These are phyloP conservation scores for Talinum fruticosum DNA, from an alignment of 148 eudicot genomes.

Conservation along the genomic window DNA sequence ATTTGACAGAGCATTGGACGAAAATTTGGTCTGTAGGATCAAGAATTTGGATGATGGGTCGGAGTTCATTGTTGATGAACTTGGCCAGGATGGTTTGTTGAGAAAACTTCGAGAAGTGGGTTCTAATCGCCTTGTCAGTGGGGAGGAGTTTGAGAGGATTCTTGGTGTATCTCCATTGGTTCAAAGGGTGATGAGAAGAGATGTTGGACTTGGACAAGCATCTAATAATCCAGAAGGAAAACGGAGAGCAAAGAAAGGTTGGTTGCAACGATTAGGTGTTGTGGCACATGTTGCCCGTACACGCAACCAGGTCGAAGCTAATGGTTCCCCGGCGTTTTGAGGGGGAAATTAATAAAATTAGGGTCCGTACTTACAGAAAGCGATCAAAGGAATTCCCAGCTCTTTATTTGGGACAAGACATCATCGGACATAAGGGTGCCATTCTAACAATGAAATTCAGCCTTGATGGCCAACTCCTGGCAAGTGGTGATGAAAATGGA, in stretches of 20 bases:
- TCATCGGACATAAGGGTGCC: conserved; percentile 72
- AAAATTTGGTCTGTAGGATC: conserved; percentile 34
- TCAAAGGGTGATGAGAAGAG: conserved; percentile 43
- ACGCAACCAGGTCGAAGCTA: conserved; percentile 23
- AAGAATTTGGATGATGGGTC: conserved; percentile 58
- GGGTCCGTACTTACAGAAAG: conserved; percentile 47
- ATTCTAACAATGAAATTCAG: conserved; percentile 86
- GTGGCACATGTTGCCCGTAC: conserved; percentile 33
- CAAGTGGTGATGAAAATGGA: conserved; percentile 84
- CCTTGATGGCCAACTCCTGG: conserved; percentile 69
- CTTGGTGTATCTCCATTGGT: conserved; percentile 54
- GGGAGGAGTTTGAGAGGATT: conserved; percentile 46
- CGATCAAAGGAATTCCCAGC: conserved; percentile 62
- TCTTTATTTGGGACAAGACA: conserved; percentile 63
- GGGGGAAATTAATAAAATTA: conserved; percentile 32
- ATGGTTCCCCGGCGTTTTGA: conserved; percentile 19
- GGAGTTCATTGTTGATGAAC: conserved; percentile 53
- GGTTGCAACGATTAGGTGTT: conserved; percentile 46
- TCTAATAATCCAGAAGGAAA: conserved; percentile 20
- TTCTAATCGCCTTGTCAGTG: conserved; percentile 34
- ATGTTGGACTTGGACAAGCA: conserved; percentile 25
- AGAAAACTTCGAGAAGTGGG: conserved; percentile 50
- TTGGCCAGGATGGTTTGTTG: conserved; percentile 41
- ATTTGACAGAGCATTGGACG: conserved; percentile 32
- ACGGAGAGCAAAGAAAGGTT: conserved; percentile 51